Evolutionary conservation across 306 rosid species (phyloP).

Genomic region (Fragaria vesca): DNA sequence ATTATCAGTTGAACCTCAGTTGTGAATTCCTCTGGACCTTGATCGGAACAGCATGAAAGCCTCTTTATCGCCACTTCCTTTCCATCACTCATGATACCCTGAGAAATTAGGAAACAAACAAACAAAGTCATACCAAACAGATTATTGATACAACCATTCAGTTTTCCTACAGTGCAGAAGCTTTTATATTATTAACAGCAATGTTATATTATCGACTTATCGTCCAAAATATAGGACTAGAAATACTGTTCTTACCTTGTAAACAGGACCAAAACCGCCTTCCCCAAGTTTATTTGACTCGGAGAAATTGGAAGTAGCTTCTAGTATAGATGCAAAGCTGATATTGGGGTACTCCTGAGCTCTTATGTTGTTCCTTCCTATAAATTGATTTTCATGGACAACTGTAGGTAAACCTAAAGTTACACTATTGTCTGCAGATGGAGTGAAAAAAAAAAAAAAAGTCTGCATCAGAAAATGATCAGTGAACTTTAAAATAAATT

Average conservation of each 20-base stretch:
- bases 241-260: constrained; percentile 37
- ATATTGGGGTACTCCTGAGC: constrained; percentile 36
- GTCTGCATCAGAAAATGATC: not conserved
- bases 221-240: not conserved
- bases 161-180: not conserved
- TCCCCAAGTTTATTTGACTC: constrained; percentile 57
- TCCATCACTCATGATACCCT: constrained; percentile 56
- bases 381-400: constrained; percentile 4
- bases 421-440: constrained; percentile 25
- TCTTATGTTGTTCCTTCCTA: constrained; percentile 4
- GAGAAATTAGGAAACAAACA: not conserved
- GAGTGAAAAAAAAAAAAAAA: not conserved
- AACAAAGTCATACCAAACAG: not conserved
- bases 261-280: constrained; percentile 80
- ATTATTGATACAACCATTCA: not conserved
- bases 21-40: constrained; percentile 60
- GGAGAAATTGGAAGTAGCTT: constrained; percentile 56
- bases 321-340: constrained; percentile 38
- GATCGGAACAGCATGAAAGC: constrained; percentile 47
- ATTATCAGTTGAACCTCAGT: constrained; percentile 62
- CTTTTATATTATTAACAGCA: not conserved
- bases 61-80: constrained; percentile 69
- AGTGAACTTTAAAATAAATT: not conserved
- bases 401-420: not conserved
- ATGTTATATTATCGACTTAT: constrained; percentile 4